phyloP scores from a whole-genome alignment of 192 early-diverging fungal species.

The Entrophospora sp. region DNA sequence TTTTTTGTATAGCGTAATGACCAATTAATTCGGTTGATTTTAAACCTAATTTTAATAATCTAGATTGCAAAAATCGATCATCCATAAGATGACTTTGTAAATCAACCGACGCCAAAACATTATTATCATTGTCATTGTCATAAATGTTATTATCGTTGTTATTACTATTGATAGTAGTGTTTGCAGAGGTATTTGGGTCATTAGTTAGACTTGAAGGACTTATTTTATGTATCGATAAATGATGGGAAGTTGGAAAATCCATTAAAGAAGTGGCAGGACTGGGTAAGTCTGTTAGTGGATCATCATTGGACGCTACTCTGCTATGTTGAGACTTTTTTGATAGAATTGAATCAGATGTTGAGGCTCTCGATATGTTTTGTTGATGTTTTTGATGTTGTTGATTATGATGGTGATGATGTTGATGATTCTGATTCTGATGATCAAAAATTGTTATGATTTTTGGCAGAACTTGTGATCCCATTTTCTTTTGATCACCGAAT shows the following conservation, averaged over 20 bases:
- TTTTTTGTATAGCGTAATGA: constrained; percentile 15
- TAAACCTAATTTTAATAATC: background rate
- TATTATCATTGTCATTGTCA: no score
- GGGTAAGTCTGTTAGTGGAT: background rate
- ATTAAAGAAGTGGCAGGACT: constrained; percentile 15
- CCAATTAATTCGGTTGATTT: background rate
- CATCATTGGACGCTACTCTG: background rate
- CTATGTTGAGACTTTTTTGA: constrained; percentile 2
- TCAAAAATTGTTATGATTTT: background rate
- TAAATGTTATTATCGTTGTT: no score
- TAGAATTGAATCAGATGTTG: background rate
- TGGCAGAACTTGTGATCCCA: background rate
- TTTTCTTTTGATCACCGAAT: background rate
- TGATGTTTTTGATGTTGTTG: no score
- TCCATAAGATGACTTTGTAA: background rate
- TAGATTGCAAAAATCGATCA: background rate
- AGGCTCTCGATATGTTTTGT: no score
- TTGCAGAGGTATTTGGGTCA: background rate
- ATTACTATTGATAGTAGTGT: background rate
- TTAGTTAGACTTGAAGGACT: background rate
- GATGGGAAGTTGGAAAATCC: background rate
- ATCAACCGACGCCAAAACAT: no score
- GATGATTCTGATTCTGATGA: no score
- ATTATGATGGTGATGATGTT: no score
- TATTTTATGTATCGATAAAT: background rate